phyloP scores from a whole-genome alignment of 768 basidiomycete species.

The Boletellus emodensis region DNA sequence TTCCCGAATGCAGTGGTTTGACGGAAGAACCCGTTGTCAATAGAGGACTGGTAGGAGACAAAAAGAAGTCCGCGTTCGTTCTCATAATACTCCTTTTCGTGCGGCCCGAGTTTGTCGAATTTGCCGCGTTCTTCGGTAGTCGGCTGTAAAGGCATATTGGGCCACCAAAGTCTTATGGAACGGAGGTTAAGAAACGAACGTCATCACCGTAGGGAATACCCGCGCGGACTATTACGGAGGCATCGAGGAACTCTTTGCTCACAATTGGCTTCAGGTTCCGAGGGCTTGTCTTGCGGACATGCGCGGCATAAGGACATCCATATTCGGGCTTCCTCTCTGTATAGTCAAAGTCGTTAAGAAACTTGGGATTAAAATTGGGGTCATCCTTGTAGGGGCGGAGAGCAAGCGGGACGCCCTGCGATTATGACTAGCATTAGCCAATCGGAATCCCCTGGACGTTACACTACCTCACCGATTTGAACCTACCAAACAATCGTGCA shows the following conservation, averaged over 20 bases:
- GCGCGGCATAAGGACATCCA: conserved; percentile 44
- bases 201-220: conserved; percentile 37
- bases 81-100: not conserved
- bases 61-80: conserved; percentile 25
- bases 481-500: conserved; percentile 43
- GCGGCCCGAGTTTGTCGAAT: not conserved
- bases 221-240: conserved; percentile 27
- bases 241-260: conserved; percentile 17
- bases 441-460: too few species aligned
- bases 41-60: conserved; percentile 34
- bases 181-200: not conserved
- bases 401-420: conserved; percentile 40
- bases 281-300: conserved; percentile 45
- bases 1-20: conserved; percentile 20
- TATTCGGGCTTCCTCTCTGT: conserved; percentile 4
- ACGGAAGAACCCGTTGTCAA: conserved; percentile 37
- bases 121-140: not conserved
- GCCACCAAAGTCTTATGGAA: too few species aligned
- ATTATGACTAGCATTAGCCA: not conserved
- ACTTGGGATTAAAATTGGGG: conserved; percentile 34
- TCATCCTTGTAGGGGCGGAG: conserved; percentile 43
- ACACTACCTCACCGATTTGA: conserved; percentile 44
- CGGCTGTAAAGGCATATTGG: conserved; percentile 2
- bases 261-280: conserved; percentile 29
- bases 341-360: conserved; percentile 42